Percentiles rank a stretch among this genome's conserved stretches.
phyloP scores from a whole-genome alignment of 306 rosid genomes.

The Pachyrhizus erosus region DNA sequence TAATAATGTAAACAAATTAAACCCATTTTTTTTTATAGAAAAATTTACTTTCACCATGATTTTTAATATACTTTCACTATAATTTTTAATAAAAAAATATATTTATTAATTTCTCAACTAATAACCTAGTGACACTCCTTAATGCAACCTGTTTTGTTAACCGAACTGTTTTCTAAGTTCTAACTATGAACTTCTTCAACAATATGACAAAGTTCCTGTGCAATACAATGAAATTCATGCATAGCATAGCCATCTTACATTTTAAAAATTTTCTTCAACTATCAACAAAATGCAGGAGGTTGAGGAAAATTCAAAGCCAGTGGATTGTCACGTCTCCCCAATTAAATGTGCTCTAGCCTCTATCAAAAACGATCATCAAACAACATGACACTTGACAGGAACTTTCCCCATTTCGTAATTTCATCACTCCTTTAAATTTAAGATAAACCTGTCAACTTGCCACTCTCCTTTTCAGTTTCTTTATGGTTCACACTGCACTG shows the following conservation, averaged over 20 bases:
- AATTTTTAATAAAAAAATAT: neutral
- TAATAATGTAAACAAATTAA: too few species aligned
- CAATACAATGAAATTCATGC: neutral
- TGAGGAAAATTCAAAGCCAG: slow-evolving; percentile 21
- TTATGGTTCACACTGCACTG: neutral
- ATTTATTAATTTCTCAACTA: neutral
- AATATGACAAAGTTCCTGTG: neutral
- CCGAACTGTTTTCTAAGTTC: neutral
- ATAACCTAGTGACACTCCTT: neutral
- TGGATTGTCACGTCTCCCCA: neutral
- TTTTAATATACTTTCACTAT: neutral
- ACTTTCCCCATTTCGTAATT: neutral
- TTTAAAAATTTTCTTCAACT: neutral
- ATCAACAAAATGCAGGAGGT: neutral
- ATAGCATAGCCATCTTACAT: neutral
- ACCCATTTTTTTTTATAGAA: too few species aligned
- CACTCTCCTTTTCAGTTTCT: slow-evolving; percentile 5
- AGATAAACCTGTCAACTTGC: slow-evolving; percentile 10
- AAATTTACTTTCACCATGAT: neutral
- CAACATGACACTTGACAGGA: neutral
- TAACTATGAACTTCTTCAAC: neutral
- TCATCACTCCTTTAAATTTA: neutral
- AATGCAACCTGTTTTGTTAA: neutral
- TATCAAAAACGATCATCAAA: neutral
- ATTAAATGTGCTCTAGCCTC: slow-evolving; percentile 25